Evolutionary conservation across 164 flowering plant genomes (phyloP), one percentile per base, ranked within the genome.

Genomic region (Nelumbo lutea): DNA sequence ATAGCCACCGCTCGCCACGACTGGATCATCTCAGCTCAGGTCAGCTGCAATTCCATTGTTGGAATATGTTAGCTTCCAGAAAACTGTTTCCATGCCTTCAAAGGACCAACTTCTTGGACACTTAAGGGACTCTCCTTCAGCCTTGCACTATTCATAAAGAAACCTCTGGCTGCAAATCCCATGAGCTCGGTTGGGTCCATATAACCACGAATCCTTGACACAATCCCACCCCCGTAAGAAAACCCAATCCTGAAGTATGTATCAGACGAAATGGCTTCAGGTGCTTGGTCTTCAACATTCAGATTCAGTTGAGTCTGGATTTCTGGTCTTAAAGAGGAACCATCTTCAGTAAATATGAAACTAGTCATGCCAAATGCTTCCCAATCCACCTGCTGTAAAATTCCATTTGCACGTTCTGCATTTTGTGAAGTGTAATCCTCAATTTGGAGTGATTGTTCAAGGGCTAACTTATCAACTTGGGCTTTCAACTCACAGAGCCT

Each of bases 81-180:
- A 27, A 78, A 79, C 73, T 79, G 87, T 75, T 82, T 91, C 97
- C 93, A 94, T 1, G 78, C 85, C 82, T 75, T 85, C 82, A 88
- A 68, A 6, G 97, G 90, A 52, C 75, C 65, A 63, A 81, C 68
- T 14, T 64, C 79, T 38, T 58, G 59, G 48, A 61, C 9, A 27
- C 47, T 64, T 1, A 4, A 44, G 42, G 70, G 48, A 39, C n/a
- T 53, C 6, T 75, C 83, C 57, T 69, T 62, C 4, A 39, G 63
- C 5, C 65, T 42, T 72, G 61, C 69, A 9, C 11, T 41, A 64
- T 82, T 84, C 77, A 65, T 68, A 62, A 85, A 86, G 55, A 92
- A 64, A 59, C 90, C 94, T 78, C 85, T 87, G 4, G 92, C 98
- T 8, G 97, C 90, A 78, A 92, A 92, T 9, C 90, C 88, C 90